These are phyloP conservation scores for Dalbergia oliveri DNA, from an alignment of 306 rosid genomes.

Conservation along the genomic window DNA sequence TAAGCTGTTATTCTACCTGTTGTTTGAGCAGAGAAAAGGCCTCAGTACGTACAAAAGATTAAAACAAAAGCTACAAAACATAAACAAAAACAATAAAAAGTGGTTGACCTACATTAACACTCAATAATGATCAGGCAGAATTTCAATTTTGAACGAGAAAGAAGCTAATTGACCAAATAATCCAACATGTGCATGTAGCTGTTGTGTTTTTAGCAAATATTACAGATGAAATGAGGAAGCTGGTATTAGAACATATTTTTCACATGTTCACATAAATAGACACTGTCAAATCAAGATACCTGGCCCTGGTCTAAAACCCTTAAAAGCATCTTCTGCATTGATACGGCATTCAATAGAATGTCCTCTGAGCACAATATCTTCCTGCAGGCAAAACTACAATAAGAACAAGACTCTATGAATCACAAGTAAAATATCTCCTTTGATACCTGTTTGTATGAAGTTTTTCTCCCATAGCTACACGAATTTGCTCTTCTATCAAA, in stretches of 20 bases:
- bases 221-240: constrained; percentile 17
- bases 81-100: not conserved
- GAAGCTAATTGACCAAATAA: constrained; percentile 29
- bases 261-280: not conserved
- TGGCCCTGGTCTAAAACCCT: constrained; percentile 97
- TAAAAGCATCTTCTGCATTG: constrained; percentile 98
- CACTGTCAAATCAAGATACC: constrained; percentile 56
- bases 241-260: constrained; percentile 30
- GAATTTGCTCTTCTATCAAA: constrained; percentile 97
- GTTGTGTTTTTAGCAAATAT: constrained; percentile 10
- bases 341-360: constrained; percentile 98
- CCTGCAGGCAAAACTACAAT: constrained; percentile 61
- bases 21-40: constrained; percentile 40
- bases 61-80: not conserved
- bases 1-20: constrained; percentile 97
- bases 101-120: not conserved
- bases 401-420: constrained; percentile 44
- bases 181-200: constrained; percentile 5
- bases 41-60: not conserved
- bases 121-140: not conserved
- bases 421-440: constrained; percentile 40
- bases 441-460: constrained; percentile 81
- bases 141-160: constrained; percentile 18
- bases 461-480: constrained; percentile 93
- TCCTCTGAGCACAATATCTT: constrained; percentile 92